These are phyloP conservation scores for Blastobotrys americana DNA, from an alignment of 805 yeast species.

Conservation along the genomic window DNA sequence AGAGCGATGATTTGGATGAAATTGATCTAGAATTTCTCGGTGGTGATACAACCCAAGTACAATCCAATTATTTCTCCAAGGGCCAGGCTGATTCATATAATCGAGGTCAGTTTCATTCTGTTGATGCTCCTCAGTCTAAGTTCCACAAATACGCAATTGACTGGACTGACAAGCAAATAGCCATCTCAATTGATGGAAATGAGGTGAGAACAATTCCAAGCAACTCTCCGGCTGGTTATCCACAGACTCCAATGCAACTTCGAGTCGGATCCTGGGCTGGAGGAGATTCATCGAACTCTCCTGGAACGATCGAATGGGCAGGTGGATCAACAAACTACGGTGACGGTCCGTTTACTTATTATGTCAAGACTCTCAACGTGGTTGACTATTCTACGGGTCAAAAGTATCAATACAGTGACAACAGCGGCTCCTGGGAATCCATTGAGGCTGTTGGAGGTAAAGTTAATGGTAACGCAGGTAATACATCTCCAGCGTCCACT, in stretches of 20 bases:
- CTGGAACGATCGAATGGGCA: slow-evolving; percentile 68
- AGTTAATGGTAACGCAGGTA: slow-evolving; percentile 45
- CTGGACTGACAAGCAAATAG: slow-evolving; percentile 61
- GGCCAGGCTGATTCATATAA: slow-evolving; percentile 72
- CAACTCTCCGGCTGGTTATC: slow-evolving; percentile 61
- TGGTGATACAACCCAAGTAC: slow-evolving; percentile 64
- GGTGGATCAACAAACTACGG: slow-evolving; percentile 52
- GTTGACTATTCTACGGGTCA: slow-evolving; percentile 47
- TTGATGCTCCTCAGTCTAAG: slow-evolving; percentile 46
- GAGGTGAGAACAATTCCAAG: slow-evolving; percentile 55
- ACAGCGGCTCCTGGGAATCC: slow-evolving; percentile 35
- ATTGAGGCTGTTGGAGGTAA: slow-evolving; percentile 38
- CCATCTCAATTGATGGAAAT: slow-evolving; percentile 67
- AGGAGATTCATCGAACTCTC: slow-evolving; percentile 41
- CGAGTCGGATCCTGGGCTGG: slow-evolving; percentile 50
- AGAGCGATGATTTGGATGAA: slow-evolving; percentile 81
- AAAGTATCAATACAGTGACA: slow-evolving; percentile 36
- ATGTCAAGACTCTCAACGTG: slow-evolving; percentile 51
- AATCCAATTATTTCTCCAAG: slow-evolving; percentile 65
- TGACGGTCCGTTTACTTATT: slow-evolving; percentile 48
- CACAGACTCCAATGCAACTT: slow-evolving; percentile 80
- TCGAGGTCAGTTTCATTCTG: slow-evolving; percentile 67
- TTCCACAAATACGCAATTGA: slow-evolving; percentile 77
- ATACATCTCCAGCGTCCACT: neutral
- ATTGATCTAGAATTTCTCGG: slow-evolving; percentile 86